Evolutionary conservation across 192 early-diverging fungal genomes (phyloP).

Genomic region (Thamnidium elegans): DNA sequence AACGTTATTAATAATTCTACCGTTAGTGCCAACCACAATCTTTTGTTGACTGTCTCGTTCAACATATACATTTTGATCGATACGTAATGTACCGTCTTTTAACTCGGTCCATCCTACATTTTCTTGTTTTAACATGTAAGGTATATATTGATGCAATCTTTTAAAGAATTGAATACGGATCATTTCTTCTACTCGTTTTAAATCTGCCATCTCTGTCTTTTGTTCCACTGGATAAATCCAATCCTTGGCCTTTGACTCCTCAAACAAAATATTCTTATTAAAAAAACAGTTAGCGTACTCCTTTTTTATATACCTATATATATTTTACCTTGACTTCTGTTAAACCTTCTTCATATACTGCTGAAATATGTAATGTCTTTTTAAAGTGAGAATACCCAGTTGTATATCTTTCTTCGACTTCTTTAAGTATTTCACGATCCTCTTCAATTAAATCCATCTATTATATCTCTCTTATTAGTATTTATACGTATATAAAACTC

Average conservation of each 20-base stretch:
- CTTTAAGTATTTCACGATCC: constrained; percentile 22
- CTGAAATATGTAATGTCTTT: constrained; percentile 35
- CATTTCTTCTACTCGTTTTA: constrained; percentile 56
- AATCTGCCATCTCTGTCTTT: constrained; percentile 50
- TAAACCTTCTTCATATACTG: constrained; percentile 25
- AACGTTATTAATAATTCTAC: constrained; percentile 43
- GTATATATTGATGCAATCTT: constrained; percentile 47
- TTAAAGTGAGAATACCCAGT: constrained; percentile 37
- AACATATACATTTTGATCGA: constrained; percentile 53
- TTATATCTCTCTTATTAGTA: not conserved
- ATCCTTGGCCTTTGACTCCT: constrained; percentile 31
- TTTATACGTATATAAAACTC: not conserved
- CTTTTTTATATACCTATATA: constrained; percentile 8
- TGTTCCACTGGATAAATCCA: constrained; percentile 52
- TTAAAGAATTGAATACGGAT: constrained; percentile 58
- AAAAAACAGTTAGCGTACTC: not conserved
- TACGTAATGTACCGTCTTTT: constrained; percentile 40
- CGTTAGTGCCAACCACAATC: constrained; percentile 52
- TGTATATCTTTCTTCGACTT: constrained; percentile 34
- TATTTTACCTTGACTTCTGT: constrained; percentile 26
- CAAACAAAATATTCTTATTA: constrained; percentile 25
- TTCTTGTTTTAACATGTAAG: constrained; percentile 53
- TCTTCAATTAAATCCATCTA: constrained; percentile 49
- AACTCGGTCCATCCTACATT: constrained; percentile 56
- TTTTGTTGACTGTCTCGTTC: constrained; percentile 53